A percentile compares a stretch with the other conserved stretches of the same genome.
phyloP scores from a whole-genome alignment of 108 stramenopile genomes.

The Bacterosira constricta region DNA sequence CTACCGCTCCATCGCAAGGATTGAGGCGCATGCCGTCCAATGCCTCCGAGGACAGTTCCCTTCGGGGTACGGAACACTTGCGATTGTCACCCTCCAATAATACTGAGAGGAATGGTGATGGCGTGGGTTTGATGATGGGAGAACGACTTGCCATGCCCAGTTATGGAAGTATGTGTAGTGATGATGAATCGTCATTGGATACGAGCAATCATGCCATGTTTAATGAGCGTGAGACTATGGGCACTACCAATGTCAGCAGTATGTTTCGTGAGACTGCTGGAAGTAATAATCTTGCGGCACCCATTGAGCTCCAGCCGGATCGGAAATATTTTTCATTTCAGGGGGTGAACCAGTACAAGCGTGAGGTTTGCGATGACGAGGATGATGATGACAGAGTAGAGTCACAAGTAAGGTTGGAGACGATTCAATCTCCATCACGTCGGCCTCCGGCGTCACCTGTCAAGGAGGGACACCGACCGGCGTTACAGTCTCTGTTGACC shows the following conservation, averaged over 20 bases:
- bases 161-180: constrained; percentile 16
- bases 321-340: constrained; percentile 35
- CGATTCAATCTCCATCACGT: background rate
- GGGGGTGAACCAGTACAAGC: constrained; percentile 29
- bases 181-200: constrained; percentile 11
- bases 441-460: background rate
- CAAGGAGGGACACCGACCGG: background rate
- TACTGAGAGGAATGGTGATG: background rate
- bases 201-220: background rate
- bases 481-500: background rate
- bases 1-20: too few species aligned
- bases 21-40: too few species aligned
- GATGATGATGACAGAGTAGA: too few species aligned
- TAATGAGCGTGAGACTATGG: background rate
- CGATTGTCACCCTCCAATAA: too few species aligned
- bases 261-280: background rate
- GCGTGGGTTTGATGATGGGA: background rate
- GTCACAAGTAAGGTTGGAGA: too few species aligned
- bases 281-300: background rate
- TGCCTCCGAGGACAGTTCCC: too few species aligned
- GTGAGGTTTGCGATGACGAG: background rate
- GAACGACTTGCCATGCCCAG: constrained; percentile 16
- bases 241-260: background rate
- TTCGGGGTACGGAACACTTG: too few species aligned
- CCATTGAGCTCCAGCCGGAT: constrained; percentile 29